A percentile compares a stretch with the other conserved stretches of the same genome.
These are phyloP conservation scores for Penicillium malachiteum DNA, from an alignment of 495 filamentous ascomycete genomes.

Conservation along the genomic window DNA sequence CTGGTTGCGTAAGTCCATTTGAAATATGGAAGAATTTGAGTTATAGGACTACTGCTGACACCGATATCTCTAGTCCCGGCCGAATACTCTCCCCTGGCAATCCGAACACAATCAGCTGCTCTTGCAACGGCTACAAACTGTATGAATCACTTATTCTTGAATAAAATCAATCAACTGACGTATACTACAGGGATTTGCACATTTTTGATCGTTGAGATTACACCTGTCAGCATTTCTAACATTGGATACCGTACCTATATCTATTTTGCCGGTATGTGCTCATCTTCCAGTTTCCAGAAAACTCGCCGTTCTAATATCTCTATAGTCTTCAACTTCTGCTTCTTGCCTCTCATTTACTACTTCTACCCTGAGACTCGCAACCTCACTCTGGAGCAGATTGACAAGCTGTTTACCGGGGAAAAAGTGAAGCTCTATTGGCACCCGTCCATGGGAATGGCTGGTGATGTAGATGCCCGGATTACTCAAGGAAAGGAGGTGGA, in stretches of 20 bases:
- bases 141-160: conserved; percentile 7
- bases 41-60: not conserved
- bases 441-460: conserved; percentile 31
- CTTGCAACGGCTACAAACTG: conserved; percentile 38
- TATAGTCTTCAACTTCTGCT: conserved; percentile 62
- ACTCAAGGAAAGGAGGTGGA: conserved; percentile 22
- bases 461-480: conserved; percentile 25
- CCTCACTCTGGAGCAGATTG: conserved; percentile 71
- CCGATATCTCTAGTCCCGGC: conserved; percentile 25
- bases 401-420: conserved; percentile 48
- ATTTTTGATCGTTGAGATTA: conserved; percentile 44
- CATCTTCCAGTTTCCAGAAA: not conserved
- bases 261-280: conserved; percentile 40
- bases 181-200: conserved; percentile 31
- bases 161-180: not conserved
- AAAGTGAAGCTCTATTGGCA: conserved; percentile 49
- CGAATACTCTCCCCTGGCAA: conserved; percentile 35
- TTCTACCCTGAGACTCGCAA: conserved; percentile 68
- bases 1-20: conserved; percentile 30
- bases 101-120: conserved; percentile 34
- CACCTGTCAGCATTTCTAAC: conserved; percentile 35
- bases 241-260: conserved; percentile 47
- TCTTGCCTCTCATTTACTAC: conserved; percentile 71
- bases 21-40: not conserved
- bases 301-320: conserved; percentile 33